Evolutionary conservation across 2,329 filamentous ascomycete genomes (phyloP), one percentile per base, ranked within the genome.

Genomic region (Penicillium nordicum): DNA sequence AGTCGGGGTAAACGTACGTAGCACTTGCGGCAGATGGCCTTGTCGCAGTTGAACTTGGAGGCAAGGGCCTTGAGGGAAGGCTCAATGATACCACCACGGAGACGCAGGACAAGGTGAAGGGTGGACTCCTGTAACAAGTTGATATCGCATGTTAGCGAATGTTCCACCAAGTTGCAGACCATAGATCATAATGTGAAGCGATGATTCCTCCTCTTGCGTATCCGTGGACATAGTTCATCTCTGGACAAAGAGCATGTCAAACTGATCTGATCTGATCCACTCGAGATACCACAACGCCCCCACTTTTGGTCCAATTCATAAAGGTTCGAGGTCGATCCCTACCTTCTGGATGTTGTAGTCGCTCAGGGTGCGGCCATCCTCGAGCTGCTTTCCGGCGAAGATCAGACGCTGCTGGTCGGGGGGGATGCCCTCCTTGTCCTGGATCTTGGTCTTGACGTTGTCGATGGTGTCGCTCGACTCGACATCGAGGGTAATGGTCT

Each of bases 11-110:
- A 43, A 87, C 89, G 72, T 88, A 94, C 91, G 82, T 97, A 97
- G 89, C 94, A 99, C 90, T 99, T 97, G 86, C 94, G 93, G 91
- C 94, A 97, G 82, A 97, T 96, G 89, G 93, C 93, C 89, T 97
- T 97, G 71, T 97, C 94, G 89, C 93, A 97, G 89, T 99, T 97
- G 88, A 95, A 97, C 87, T 97, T 97, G 84, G 88, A 92, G 77
- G 93, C 93, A 67, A 97, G 88, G 70, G 91, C 93, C 88, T 97
- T 97, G 74, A 97, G 88, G 74, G 92, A 97, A 73, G 94, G 94
- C 87, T 97, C 93, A 75, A 96, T 97, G 84, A 97, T 93, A 85
- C 93, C 93, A 85, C 93, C 93, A 85, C 93, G 92, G 73, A 97
- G 92, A 84, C 93, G 92, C 81, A 97, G 92, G 77, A 97, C 93